These are phyloP conservation scores for Euphorbia tirucalli DNA, from an alignment of 345 rosid species.

Conservation along the genomic window DNA sequence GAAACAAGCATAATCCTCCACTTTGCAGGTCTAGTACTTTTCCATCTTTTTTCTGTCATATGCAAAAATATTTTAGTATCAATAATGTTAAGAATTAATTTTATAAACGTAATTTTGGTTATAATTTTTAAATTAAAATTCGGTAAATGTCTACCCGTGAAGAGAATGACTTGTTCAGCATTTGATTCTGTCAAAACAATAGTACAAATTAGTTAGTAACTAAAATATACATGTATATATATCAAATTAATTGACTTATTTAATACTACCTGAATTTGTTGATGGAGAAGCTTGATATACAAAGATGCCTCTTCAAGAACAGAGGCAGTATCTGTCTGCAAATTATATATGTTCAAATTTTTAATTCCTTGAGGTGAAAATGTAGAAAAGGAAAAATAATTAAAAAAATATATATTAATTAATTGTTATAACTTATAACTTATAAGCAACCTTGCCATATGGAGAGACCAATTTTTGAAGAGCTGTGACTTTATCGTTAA, in stretches of 20 bases:
- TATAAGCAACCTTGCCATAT: conserved; percentile 57
- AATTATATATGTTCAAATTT: too few species aligned
- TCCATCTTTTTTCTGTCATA: conserved; percentile 33
- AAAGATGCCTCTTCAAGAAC: conserved; percentile 68
- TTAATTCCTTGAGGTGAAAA: not conserved
- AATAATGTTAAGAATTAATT: not conserved
- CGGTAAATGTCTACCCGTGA: conserved; percentile 29
- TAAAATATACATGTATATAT: too few species aligned
- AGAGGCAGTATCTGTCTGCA: conserved; percentile 73
- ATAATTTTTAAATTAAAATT: not conserved
- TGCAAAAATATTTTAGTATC: not conserved
- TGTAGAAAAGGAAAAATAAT: too few species aligned
- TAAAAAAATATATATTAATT: too few species aligned
- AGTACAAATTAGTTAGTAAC: not conserved
- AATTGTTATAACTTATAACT: too few species aligned
- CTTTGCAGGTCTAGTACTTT: conserved; percentile 33
- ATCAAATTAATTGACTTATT: too few species aligned
- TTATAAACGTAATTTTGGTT: not conserved
- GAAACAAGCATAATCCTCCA: conserved; percentile 61
- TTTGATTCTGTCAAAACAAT: conserved; percentile 35
- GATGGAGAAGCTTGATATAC: conserved; percentile 56
- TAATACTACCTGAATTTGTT: conserved; percentile 50
- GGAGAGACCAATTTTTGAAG: conserved; percentile 74
- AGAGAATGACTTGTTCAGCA: conserved; percentile 39
- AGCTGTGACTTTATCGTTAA: conserved; percentile 59